These are phyloP conservation scores for Platismatia glauca DNA, from an alignment of 495 filamentous ascomycete species.

Conservation along the genomic window DNA sequence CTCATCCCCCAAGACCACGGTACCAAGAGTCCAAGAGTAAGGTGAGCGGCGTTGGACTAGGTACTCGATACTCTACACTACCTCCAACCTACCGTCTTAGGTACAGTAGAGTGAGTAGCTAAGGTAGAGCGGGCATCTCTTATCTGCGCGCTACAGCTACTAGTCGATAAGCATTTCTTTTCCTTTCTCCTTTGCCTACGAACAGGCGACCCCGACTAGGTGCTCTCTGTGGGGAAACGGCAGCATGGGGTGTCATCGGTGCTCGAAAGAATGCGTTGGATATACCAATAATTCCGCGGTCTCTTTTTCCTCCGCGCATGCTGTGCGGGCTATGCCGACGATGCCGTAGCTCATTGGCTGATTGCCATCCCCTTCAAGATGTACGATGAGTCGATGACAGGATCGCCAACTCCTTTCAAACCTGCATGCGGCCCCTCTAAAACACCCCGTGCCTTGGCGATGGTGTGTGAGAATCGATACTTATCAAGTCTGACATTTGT, in stretches of 20 bases:
- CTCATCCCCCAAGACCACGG: no score
- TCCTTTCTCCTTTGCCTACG: no score
- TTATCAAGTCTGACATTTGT: no score
- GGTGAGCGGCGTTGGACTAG: no score
- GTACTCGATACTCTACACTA: no score
- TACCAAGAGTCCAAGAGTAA: no score
- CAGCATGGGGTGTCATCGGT: not conserved
- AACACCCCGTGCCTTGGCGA: no score
- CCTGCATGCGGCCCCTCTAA: not conserved
- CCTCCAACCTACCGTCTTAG: no score
- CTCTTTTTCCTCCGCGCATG: not conserved
- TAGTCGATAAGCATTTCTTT: not conserved
- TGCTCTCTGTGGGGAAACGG: not conserved
- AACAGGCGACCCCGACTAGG: not conserved
- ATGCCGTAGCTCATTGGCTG: not conserved
- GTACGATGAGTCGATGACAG: not conserved
- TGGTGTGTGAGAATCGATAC: no score
- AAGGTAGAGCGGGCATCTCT: not conserved
- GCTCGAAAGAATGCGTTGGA: not conserved
- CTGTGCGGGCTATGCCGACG: not conserved
- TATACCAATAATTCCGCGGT: not conserved
- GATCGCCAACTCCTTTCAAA: constrained; percentile 1
- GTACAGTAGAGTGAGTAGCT: no score
- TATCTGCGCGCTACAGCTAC: not conserved
- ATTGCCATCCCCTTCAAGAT: no score